phyloP scores from a whole-genome alignment of 2,329 filamentous ascomycete genomes.

The Sarocladiaceae sp. region DNA sequence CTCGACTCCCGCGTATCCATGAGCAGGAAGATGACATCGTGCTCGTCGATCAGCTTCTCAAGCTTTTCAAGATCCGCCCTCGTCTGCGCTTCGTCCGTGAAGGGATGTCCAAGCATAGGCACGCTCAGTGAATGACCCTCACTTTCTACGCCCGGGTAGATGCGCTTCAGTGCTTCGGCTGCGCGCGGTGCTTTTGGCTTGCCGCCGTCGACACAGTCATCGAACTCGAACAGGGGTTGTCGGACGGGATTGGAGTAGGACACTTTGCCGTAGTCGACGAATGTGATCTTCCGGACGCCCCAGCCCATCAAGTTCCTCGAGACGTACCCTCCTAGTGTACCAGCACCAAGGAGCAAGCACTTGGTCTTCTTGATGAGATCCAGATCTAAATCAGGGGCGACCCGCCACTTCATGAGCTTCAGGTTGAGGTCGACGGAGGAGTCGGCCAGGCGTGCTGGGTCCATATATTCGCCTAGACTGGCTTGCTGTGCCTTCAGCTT shows the following conservation, averaged over 20 bases:
- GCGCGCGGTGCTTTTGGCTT: constrained; percentile 76
- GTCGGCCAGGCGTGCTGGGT: constrained; percentile 79
- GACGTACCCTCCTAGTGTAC: constrained; percentile 90
- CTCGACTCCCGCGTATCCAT: constrained; percentile 94
- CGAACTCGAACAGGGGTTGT: constrained; percentile 85
- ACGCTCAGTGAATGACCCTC: constrained; percentile 77
- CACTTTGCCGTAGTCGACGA: constrained; percentile 87
- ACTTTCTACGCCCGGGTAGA: constrained; percentile 85
- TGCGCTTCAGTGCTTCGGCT: constrained; percentile 71
- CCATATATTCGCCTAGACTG: constrained; percentile 88
- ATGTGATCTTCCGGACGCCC: constrained; percentile 92
- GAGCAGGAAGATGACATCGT: constrained; percentile 91
- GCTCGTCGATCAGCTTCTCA: constrained; percentile 67
- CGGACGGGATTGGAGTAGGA: constrained; percentile 96
- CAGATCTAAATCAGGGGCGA: constrained; percentile 80
- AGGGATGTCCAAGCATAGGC: constrained; percentile 91
- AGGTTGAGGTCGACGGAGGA: constrained; percentile 94
- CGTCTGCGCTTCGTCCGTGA: constrained; percentile 63
- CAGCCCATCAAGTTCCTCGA: constrained; percentile 88
- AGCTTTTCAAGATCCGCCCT: constrained; percentile 71
- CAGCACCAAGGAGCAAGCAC: constrained; percentile 85
- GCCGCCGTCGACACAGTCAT: constrained; percentile 81
- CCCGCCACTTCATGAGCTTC: constrained; percentile 98
- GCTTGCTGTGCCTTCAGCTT: constrained; percentile 74
- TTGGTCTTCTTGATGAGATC: constrained; percentile 84